Evolutionary conservation across 1,284 basidiomycete species (phyloP), one percentile per base, ranked within the genome.

Genomic region (Ceratobasidium sp.): DNA sequence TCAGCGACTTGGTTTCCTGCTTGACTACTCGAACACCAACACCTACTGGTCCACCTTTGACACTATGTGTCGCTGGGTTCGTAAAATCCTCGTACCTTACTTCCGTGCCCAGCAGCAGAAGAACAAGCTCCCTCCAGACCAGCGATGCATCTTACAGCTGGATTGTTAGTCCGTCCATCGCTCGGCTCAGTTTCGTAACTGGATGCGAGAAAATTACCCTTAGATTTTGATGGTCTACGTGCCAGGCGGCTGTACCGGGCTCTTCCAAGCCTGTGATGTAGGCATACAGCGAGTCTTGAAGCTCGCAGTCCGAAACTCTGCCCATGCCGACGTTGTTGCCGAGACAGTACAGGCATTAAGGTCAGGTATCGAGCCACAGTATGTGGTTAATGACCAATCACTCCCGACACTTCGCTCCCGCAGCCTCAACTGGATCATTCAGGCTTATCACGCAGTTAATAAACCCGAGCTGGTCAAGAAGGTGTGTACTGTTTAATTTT

Each of bases 131-230:
- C 54, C 73, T 48, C 3, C 12, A 8, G 10, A 54, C 27, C 54
- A 76, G 3, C 44, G 6, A 14, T 80, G 81, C 8, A 71, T 87
- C 8, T 77, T 78, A 48, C 68, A 78, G 8, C 82, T 87, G 55
- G 85, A 87, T 77, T 80, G 82, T 8, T 87, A 84, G 84, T 83
- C 83, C 0, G 85, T 87, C 1, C 86, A 87, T 79, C 80, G 82
- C 0, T 84, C 82, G 5, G 27, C 81, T 0, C 82, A 83, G 50
- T 87, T 87, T 77, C 79, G 81, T 0, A 50, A 41, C 0, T 86
- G 82, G 82, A 82, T 86, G 81, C 54, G 65, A 2, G 50, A 38
- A 0, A 54, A 48, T 1, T 81, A 81, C 50, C 79, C 80, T 0
- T 81, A 80, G 80, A 82, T 84, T 52, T 65, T 52, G 4, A 52